Base-by-base conservation (phyloP, 1,284 basidiomycete species). In the Athelia sp. region DNA sequence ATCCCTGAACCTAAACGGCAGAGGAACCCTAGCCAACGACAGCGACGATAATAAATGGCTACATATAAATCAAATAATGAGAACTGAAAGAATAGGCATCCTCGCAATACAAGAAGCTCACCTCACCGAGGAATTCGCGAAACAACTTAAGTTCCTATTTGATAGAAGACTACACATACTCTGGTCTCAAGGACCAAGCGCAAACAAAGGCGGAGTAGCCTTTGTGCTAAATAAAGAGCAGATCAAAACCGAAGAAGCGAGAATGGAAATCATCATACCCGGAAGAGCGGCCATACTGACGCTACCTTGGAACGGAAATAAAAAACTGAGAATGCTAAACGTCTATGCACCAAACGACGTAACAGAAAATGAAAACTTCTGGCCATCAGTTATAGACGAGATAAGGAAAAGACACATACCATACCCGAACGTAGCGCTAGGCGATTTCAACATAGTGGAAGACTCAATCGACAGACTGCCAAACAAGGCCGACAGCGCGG, bases 21-120 rank as follows among this genome's bases (percentile, higher is more conserved):
- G 51, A 13, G 52, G 50, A 1, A 36, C 45, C 11, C 4, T 17
- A n/a, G 14, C 10, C 2, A 13, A 18, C 4, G 40, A 45, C 3
- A 23, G 43, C 1, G 34, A 48, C 1, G 29, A 44, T 13, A 46
- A 52, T 15, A 67, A 66, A 52, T 68, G 66, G 64, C 17, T 48
- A 3, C 53, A 63, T n/a, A 50, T 70, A 1, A 63, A 66, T 40
- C 59, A 64, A 45, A 8, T 67, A 1, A 50, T 69, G 24, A 22
- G 56, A 13, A 55, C 65, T 3, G 50, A 65, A 2, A 48, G 52
- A 24, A 62, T 70, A 3, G 64, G 49, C 0, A 60, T 69, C 1
- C 52, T 68, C 2, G 50, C 56, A 0, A 36, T 68, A 0, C 62
- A 67, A 44, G 67, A 70, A 53, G 58, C 65, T 0, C 68, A 70